phyloP scores from a whole-genome alignment of 495 filamentous ascomycete genomes.

The Letharia lupina region DNA sequence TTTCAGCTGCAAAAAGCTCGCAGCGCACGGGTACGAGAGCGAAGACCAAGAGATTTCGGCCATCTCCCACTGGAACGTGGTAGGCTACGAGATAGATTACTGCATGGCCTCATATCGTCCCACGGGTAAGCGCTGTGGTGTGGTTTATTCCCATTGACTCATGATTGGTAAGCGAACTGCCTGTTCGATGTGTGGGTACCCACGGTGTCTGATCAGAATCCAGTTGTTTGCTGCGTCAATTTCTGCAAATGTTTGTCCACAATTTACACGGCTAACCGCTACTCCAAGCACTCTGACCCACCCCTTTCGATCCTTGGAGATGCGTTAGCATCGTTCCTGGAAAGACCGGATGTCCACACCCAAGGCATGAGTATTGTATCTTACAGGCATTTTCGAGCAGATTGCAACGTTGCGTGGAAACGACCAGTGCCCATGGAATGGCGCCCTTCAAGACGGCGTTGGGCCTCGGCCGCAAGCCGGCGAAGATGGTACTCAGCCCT shows the following conservation, averaged over 20 bases:
- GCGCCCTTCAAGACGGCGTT: neutral
- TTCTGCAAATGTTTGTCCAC: constrained; percentile 32
- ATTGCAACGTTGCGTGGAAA: neutral
- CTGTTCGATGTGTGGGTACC: constrained; percentile 25
- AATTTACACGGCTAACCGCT: constrained; percentile 30
- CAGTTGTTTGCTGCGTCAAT: constrained; percentile 7
- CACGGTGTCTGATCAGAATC: constrained; percentile 25
- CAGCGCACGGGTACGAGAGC: constrained; percentile 1
- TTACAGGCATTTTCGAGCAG: constrained; percentile 19
- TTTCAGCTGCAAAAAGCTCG: constrained; percentile 7
- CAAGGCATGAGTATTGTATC: constrained; percentile 27
- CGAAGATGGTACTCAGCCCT: constrained; percentile 26
- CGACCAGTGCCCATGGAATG: neutral
- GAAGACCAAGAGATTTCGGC: neutral
- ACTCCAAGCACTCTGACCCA: constrained; percentile 23
- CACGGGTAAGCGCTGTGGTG: constrained; percentile 32
- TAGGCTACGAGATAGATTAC: constrained; percentile 27
- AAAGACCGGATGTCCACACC: constrained; percentile 32
- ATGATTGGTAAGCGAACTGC: constrained; percentile 32
- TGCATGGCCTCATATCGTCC: constrained; percentile 32
- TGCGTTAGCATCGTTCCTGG: constrained; percentile 42
- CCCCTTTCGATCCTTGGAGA: constrained; percentile 45
- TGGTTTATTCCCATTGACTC: constrained; percentile 35
- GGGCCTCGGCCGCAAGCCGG: constrained; percentile 19
- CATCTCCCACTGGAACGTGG: constrained; percentile 4